Base-by-base conservation (phyloP, 306 rosid species). In the Fragaria ananassa region DNA sequence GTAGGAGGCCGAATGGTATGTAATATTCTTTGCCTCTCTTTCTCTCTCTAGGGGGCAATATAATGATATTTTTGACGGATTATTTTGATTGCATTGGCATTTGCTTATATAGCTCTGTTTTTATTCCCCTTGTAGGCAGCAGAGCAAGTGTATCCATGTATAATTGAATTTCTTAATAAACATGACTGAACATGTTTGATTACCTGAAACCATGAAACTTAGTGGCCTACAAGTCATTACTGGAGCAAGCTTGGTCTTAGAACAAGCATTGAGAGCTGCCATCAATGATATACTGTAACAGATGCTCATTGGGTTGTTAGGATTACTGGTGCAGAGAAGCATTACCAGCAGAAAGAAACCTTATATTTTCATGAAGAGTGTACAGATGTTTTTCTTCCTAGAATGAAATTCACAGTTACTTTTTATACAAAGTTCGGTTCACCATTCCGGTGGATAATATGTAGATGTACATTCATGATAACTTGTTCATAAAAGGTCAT, bases 1-100 rank as follows among this genome's bases (percentile, higher is more conserved):
- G 98, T 96, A 76, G 99, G 99, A 81, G 99, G 99, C 82, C 86
- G 93, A 76, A 63, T 83, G 98, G 99, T 96, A 85, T 71, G 86
- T 45, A 34, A 7, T 51, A 57, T 70, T 72, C 42, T 74, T 17
- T 39, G 3, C 17, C 63, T 73, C 4, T 74, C 75, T 71, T 51
- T 68, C 44, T 35, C 49, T 61, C 17, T 4, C 42, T 64, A n/a
- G 77, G 10, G 39, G 21, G 54, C 8, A 44, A 56, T 31, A 27
- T 17, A 31, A 35, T 44, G 4, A 54, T 82, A 53, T 42, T 68
- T 62, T 69, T 51, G 25, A 31, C 41, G 45, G 29, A 68, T 82
- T 68, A 61, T 42, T 60, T 53, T 69, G 34, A 61, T 69, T 51
- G 60, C 69, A 51, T 81, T 49, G 53, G 68, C 65, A 62, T 82